Percentiles rank a stretch among this genome's conserved stretches.
phyloP scores from a whole-genome alignment of 2,329 filamentous ascomycete genomes.

The Blastomyces emzantsi region DNA sequence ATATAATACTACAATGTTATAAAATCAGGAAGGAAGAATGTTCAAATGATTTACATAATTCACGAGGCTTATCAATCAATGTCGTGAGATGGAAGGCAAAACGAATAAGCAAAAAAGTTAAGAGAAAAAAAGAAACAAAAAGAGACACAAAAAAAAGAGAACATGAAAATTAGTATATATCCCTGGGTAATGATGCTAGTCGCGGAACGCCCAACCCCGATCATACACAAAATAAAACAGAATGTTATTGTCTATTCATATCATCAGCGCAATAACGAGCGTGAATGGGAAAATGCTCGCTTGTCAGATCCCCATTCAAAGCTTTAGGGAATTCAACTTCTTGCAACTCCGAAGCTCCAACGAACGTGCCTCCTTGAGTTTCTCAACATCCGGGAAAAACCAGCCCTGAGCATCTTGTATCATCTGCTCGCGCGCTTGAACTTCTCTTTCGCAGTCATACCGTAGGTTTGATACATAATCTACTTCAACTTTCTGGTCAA shows the following conservation, averaged over 20 bases:
- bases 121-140: not conserved
- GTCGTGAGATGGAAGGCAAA: not conserved
- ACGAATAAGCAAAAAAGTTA: not conserved
- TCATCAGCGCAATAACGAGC: not conserved
- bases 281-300: slow-evolving; percentile 5
- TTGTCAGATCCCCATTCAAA: slow-evolving; percentile 3
- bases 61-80: not conserved
- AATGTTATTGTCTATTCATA: slow-evolving; percentile 12
- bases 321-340: slow-evolving; percentile 36
- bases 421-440: slow-evolving; percentile 54
- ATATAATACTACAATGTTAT: not conserved
- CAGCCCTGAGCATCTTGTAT: slow-evolving; percentile 75
- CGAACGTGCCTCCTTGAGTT: slow-evolving; percentile 60
- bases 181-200: slow-evolving; percentile 5
- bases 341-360: slow-evolving; percentile 54
- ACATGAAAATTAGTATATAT: slow-evolving; percentile 5
- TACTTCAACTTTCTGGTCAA: slow-evolving; percentile 71
- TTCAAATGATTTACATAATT: slow-evolving; percentile 1
- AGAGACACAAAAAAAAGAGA: too few species aligned
- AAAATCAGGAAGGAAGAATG: not conserved
- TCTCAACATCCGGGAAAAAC: slow-evolving; percentile 72
- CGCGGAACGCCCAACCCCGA: slow-evolving; percentile 8
- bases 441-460: slow-evolving; percentile 66
- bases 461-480: slow-evolving; percentile 60
- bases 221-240: slow-evolving; percentile 1